Base-by-base conservation (phyloP, 331 rosid species). In the Rhamnella rubrinervis region DNA sequence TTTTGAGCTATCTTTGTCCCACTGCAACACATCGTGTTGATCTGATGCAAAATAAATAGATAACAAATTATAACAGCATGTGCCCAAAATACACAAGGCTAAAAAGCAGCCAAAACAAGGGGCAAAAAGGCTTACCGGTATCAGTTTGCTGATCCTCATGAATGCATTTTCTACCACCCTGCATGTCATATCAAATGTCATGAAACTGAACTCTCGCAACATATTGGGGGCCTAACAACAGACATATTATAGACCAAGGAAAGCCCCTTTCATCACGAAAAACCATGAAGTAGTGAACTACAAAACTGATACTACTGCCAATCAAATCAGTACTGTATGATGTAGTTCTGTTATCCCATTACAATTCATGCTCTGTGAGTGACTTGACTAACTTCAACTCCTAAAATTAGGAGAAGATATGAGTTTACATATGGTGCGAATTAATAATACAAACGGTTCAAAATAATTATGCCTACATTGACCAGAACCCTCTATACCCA, bases 131-230 rank as follows among this genome's bases (percentile, higher is more conserved):
- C 69, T 61, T 21, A 67, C 78, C 81, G 19, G 31, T 61, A 75
- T 71, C 73, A 37, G 73, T 65, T 65, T 59, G 81, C 61, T 37
- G 66, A 75, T 65, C 76, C 17, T 65, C 70, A 52, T 59, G 47
- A 35, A 20, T 61, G 71, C 44, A 38, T 71, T 71, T 75, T 41
- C 50, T 73, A 65, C 41, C 66, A 59, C 35, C 81, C 88, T 85
- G 73, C 80, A 80, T 19, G 35, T 40, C 70, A 52, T 68, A 59
- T 47, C 55, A 72, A 72, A 75, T 31, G 39, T 51, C 50, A 25
- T 65, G 37, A 72, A 71, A 15, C 55, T 20, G 28, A 49, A 59
- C 18, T 51, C 56, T 49, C 7, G 50, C 25, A 69, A 75, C 44
- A 75, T 28, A 47, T 52, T 40, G 40, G 65, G 19, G n/a, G 71